Base-by-base conservation (phyloP, 2,329 filamentous ascomycete species). In the Cladosporium sp. region DNA sequence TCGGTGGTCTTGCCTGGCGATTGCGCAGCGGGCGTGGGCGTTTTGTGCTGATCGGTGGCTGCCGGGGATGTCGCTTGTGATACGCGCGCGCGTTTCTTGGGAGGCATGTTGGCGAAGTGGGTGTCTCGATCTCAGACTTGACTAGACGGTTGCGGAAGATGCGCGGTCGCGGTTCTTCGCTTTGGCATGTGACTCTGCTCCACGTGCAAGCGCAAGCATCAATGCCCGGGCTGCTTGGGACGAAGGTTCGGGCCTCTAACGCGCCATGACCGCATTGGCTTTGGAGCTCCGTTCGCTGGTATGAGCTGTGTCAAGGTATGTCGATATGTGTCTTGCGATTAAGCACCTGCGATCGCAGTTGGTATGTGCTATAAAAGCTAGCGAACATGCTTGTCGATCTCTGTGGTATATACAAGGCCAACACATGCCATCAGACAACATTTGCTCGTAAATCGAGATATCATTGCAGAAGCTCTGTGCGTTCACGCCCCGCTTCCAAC, bases 21-120 rank as follows among this genome's bases (percentile, higher is more conserved):
- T 30, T 78, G 77, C 7, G 70, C 67, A 34, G 67, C 69, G 6
- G 70, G 67, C 38, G 69, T 68, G 38, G 79, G 77, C 18, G 80
- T 79, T 67, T 78, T 79, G 75, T 69, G 79, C 26, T 64, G 77
- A 24, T 77, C 74, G 52, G 79, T 75, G 3, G 83, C 85, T n/a
- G 87, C 89, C 15, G 75, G 74, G 0, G 87, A 86, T 59, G 84
- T 82, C 36, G 85, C 83, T 64, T 82, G 83, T 6, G 75, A 77
- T 54, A 83, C 79, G 71, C 83, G 89, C 44, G 85, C 84, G 73
- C 87, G 90, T 78, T 92, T 93, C 70, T 87, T 86, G 1, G 89
- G 90, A 64, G 89, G 87, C 90, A 92, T 92, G 55, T 47, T 47
- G 7, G n/a, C n/a, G 41, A 47, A n/a, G 32, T 47, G 32, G 47